phyloP scores from a whole-genome alignment of 805 yeast genomes.

The Sugiyamaella chiloensis region DNA sequence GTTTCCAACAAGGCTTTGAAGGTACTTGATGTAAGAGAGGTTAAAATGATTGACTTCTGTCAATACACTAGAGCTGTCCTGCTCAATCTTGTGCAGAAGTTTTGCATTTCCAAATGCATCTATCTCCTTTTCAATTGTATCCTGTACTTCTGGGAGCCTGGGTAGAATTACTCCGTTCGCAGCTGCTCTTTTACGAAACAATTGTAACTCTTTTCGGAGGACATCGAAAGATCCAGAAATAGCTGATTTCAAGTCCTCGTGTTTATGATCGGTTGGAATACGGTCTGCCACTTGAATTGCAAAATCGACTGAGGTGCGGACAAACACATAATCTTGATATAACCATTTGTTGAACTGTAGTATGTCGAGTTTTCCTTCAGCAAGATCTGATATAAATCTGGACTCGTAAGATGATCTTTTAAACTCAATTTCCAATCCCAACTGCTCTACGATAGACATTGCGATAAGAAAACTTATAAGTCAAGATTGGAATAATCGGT shows the following conservation, averaged over 20 bases:
- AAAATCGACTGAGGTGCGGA: conserved; percentile 1
- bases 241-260: neutral
- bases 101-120: conserved; percentile 2
- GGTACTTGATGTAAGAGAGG: neutral
- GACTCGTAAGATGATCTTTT: neutral
- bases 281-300: neutral
- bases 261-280: neutral
- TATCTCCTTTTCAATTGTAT: conserved; percentile 3
- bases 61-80: neutral
- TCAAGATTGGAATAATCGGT: too few species aligned
- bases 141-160: conserved; percentile 5
- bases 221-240: conserved; percentile 5
- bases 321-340: conserved; percentile 13
- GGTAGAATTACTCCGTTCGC: conserved; percentile 10
- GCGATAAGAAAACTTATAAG: too few species aligned
- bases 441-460: too few species aligned
- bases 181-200: conserved; percentile 8
- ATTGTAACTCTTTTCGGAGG: conserved; percentile 4
- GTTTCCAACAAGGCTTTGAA: neutral
- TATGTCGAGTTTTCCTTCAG: neutral
- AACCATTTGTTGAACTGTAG: conserved; percentile 11
- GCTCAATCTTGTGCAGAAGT: neutral
- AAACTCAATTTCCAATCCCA: neutral
- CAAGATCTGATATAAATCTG: neutral
- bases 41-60: conserved; percentile 2